Evolutionary conservation across 306 rosid species (phyloP), one percentile per base, ranked within the genome.

Genomic region (Malus asiatica): DNA sequence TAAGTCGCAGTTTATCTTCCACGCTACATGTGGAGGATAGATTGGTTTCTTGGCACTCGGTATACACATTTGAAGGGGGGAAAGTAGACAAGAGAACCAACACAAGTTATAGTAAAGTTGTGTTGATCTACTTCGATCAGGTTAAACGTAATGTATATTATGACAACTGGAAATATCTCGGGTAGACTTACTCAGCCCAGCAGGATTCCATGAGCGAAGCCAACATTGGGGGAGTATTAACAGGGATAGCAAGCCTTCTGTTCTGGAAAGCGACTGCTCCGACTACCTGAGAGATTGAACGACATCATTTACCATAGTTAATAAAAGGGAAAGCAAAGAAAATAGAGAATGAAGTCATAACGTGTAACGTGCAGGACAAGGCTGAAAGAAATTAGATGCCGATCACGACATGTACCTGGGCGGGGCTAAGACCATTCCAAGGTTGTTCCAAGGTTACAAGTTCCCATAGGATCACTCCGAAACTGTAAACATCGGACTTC

Each of bases 231-330:
- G 99, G 90, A 60, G 93, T 82, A 74, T 83, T 90, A 1, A 86
- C 75, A 65, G 99, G 99, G 76, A 95, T 84, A 51, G 79, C 63
- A 66, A 89, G 99, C 86, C 82, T 90, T 84, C 99, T 81, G 70
- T 92, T 95, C 82, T 95, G 99, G 85, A 95, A 95, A 75, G 97
- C 99, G 70, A 95, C 97, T 45, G 97, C 97, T 76, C 99, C 99
- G 81, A 95, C 97, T 53, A 95, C 97, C 99, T 95, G 89, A 68
- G 74, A 62, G 73, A 83, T 61, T 27, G 72, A 74, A 81, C 18
- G 76, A 53, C 32, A 19, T 29, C 4, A 16, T 67, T 74, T 59
- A 57, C 62, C 29, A 64, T 32, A 19, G 16, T 70, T 4, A 18
- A 19, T 57, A 3, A 33, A 40, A 27, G 30, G 11, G 2, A 42